Conservation (phyloP, 2,329 filamentous ascomycete species). For the Arthrobotrys conoides region DNA sequence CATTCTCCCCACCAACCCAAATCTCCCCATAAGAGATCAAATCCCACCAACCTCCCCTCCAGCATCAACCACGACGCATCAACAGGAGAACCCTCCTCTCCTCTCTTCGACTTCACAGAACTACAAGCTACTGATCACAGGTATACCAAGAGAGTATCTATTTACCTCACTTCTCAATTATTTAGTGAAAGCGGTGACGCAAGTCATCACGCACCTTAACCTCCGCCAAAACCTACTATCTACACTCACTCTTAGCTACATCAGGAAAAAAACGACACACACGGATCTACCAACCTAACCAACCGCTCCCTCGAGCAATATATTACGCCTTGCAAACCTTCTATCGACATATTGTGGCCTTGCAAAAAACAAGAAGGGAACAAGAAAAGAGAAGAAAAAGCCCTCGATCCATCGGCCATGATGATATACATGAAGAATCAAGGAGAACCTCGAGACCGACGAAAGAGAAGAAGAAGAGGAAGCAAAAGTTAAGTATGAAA, state of each 20-base stretch:
- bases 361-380: background rate
- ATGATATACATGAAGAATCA: constrained; percentile 7
- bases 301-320: constrained; percentile 20
- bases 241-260: background rate
- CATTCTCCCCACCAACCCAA: no score
- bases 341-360: background rate
- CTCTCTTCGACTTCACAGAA: no score
- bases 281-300: constrained; percentile 5
- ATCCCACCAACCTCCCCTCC: no score
- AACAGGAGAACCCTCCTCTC: no score
- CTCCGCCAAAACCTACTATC: background rate
- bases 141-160: no score
- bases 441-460: background rate
- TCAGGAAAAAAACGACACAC: background rate
- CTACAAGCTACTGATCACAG: no score
- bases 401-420: background rate
- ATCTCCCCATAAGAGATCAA: no score
- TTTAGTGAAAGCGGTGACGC: background rate
- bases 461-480: background rate
- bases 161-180: no score
- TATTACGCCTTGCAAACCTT: constrained; percentile 25
- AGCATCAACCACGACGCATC: no score
- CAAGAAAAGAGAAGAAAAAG: background rate
- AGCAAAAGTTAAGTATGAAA: background rate
- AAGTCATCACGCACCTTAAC: background rate